Percentiles rank a stretch among this genome's conserved stretches.
These are phyloP conservation scores for Odontarrhena argentea DNA, from an alignment of 345 rosid genomes.

Conservation along the genomic window DNA sequence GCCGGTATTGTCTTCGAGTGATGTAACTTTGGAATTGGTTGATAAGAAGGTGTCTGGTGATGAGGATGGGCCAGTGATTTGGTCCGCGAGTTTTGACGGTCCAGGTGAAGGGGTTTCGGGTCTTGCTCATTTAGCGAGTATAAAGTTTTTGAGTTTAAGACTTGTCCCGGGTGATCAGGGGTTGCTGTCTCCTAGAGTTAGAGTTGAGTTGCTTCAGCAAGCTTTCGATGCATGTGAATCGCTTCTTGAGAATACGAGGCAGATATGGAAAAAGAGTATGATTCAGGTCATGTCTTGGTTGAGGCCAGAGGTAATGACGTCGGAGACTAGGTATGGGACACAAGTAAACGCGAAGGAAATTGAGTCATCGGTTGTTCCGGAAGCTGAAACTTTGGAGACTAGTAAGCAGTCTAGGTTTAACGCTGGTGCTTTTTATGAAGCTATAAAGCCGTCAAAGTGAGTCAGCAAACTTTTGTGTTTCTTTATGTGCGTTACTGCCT, in stretches of 20 bases:
- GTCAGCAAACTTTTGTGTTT: constrained; percentile 27
- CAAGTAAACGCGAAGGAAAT: constrained; percentile 39
- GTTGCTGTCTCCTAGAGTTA: constrained; percentile 57
- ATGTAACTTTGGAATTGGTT: constrained; percentile 62
- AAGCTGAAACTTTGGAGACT: constrained; percentile 40
- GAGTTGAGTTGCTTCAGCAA: constrained; percentile 73
- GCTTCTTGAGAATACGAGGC: constrained; percentile 65
- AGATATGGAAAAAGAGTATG: constrained; percentile 89
- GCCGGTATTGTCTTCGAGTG: constrained; percentile 69
- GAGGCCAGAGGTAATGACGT: constrained; percentile 84
- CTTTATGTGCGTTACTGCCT: not conserved
- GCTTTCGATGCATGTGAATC: constrained; percentile 80
- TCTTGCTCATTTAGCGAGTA: constrained; percentile 74
- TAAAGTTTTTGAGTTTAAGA: constrained; percentile 70
- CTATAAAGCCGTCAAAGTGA: constrained; percentile 93
- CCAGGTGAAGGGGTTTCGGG: constrained; percentile 80
- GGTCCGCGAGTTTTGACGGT: constrained; percentile 82
- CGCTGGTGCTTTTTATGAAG: constrained; percentile 86
- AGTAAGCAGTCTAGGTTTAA: constrained; percentile 59
- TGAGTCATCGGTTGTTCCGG: constrained; percentile 34
- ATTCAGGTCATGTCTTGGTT: constrained; percentile 89
- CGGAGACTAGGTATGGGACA: constrained; percentile 71
- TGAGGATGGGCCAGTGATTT: constrained; percentile 48
- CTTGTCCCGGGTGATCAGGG: constrained; percentile 52
- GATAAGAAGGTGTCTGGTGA: constrained; percentile 44